Evolutionary conservation across 139 green algal species (phyloP), one percentile per base, ranked within the genome.

Genomic region (Pleodorina starrii): DNA sequence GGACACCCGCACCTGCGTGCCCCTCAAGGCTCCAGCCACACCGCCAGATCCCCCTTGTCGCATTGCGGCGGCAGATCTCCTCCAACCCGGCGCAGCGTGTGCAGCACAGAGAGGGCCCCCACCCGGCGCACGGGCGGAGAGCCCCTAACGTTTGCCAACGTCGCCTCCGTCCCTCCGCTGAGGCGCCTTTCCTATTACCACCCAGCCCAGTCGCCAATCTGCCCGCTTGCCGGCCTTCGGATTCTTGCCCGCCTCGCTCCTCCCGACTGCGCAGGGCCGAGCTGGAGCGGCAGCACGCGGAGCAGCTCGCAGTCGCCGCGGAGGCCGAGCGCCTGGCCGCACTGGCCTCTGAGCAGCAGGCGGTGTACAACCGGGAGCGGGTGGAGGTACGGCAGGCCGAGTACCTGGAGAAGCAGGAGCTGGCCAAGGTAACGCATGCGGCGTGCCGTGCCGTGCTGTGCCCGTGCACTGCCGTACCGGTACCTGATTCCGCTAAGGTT

Each of bases 371-470:
- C 59, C 77, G 66, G 44, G 74, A 89, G 43, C 73, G 89, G 0
- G 82, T 92, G 44, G 89, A 89, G 40, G 84, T 71, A 42, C 73
- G 89, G 21, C 44, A 86, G 9, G 82, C 89, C 12, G 83, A 88
- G 68, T 81, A 72, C 66, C 17, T 71, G 23, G 66, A 10, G 16
- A 21, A 25, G 66, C 46, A 54, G 66, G 83, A 88, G 5, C 14
- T 46, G 35, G 66, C 46, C 66, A 88, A 79, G 83, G 83, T 88
- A 43, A 14, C 32, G n/a, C 32, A 35, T 66, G 29, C 54, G 54
- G 7, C 9, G 29, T 66, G 54, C 29, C 6, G 9, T 66, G 54
- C 54, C 6, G 9, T 66, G 29, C 54, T 32, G 5, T 12, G 7
- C 54, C 7, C 2, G 25, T 66, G 54, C 29, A 66, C 54, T 32